Base-by-base conservation (phyloP, 2,329 filamentous ascomycete genomes). In the Pezicula radicicola region DNA sequence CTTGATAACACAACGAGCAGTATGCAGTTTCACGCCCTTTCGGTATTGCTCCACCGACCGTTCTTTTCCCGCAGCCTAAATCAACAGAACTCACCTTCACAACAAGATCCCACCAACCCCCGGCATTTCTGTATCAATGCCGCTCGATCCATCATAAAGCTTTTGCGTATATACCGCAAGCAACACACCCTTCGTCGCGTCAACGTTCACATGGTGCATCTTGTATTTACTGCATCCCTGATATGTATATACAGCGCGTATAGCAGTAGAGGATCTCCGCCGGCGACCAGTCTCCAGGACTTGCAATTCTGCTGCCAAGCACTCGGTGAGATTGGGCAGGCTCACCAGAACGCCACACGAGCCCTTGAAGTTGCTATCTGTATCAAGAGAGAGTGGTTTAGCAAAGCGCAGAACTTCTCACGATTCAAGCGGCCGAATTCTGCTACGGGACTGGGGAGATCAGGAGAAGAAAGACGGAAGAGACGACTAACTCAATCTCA, bases 351-450 rank as follows among this genome's bases (percentile, higher is more conserved):
- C 36, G 30, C 50, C 16, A 52, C 50, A 8, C 40, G 50, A 30
- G 50, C 50, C 12, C 30, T 52, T 7, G 50, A 52, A 40, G 50
- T 52, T 35, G 43, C 48, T 9, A 52, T 52, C 30, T 52, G 50
- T 37, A 52, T 52, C 36, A 52, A 52, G 43, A 40, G 50, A 13
- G 50, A 52, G 16, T 52, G 50, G 50, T 52, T 49, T 27, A 52
- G 46, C 36, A 52, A 52, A 36, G 41, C 19, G 16, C 45, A 33
- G 10, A 52, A 42, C 10, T 52, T 41, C 1, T 42, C 50, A 43
- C 45, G 46, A 36, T 42, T 37, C 18, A 52, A 52, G 39, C 37
- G 50, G 27, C 36, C 30, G 9, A 52, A 41, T 27, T 36, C 50
- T 39, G 18, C 28, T 37, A 40, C 40, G 9, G 45, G 49, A n/a